Conservation (phyloP, 2,329 filamentous ascomycete genomes). For the Phyllosticta ampelicida region DNA sequence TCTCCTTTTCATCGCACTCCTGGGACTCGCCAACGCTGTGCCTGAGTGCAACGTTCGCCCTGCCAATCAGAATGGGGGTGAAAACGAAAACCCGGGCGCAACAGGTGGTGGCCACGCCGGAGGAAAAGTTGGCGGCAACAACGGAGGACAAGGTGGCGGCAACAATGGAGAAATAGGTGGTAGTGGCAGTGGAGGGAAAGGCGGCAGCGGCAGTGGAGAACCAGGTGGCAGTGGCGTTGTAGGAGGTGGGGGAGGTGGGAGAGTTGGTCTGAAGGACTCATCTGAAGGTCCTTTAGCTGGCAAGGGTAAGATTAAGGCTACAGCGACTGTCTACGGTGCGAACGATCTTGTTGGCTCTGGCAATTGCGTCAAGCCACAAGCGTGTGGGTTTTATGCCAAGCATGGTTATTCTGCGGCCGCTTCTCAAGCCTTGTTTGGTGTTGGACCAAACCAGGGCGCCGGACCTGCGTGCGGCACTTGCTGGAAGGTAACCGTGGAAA, state of each 20-base stretch:
- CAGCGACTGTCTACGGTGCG: conserved; percentile 13
- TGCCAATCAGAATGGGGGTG: no score
- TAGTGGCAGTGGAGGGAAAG: background rate
- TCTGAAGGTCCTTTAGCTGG: background rate
- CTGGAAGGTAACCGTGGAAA: conserved; percentile 27
- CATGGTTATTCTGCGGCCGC: conserved; percentile 22
- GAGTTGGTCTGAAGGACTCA: background rate
- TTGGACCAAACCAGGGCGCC: conserved; percentile 25
- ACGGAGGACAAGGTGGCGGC: no score
- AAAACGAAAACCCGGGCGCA: no score
- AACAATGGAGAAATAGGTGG: no score
- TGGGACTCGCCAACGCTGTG: background rate
- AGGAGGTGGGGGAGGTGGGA: background rate
- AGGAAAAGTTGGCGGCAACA: background rate
- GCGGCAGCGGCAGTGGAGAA: background rate
- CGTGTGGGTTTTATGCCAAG: conserved; percentile 14
- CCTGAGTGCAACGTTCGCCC: background rate
- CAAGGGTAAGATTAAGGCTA: background rate
- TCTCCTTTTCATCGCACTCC: background rate
- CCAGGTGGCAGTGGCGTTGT: background rate
- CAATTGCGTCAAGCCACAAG: conserved; percentile 12
- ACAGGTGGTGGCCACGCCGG: no score
- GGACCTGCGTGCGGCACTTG: conserved; percentile 32
- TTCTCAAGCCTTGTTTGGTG: conserved; percentile 30
- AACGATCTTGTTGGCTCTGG: conserved; percentile 11